phyloP scores from a whole-genome alignment of 2,329 filamentous ascomycete genomes.

The Fusarium brachygibbosum region DNA sequence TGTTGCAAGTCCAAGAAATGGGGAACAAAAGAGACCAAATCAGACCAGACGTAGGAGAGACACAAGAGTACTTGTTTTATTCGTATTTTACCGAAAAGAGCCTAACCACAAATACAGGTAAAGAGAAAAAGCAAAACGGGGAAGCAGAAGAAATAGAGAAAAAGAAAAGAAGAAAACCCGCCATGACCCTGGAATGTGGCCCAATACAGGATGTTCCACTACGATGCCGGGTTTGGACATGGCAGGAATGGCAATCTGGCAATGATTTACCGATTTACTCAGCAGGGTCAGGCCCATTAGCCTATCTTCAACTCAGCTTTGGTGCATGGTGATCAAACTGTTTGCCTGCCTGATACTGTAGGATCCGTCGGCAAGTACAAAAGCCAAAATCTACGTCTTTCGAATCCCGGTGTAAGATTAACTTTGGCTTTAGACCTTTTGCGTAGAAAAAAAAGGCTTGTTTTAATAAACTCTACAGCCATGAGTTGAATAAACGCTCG shows the following conservation, averaged over 20 bases:
- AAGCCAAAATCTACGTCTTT: constrained; percentile 9
- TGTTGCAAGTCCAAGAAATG: constrained; percentile 3
- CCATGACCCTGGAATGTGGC: constrained; percentile 29
- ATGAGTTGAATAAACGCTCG: constrained; percentile 5
- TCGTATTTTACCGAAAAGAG: not conserved
- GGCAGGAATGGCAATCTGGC: constrained; percentile 30
- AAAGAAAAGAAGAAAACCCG: constrained; percentile 1
- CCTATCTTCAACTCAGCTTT: not conserved
- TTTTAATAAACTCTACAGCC: constrained; percentile 1
- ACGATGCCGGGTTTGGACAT: constrained; percentile 34
- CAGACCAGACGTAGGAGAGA: not conserved
- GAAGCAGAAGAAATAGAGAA: not conserved
- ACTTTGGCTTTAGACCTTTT: constrained; percentile 9
- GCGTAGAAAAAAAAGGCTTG: constrained; percentile 14
- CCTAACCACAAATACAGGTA: not conserved
- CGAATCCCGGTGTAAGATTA: not conserved
- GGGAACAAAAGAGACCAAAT: not conserved
- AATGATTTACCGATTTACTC: constrained; percentile 14
- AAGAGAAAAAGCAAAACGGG: not conserved
- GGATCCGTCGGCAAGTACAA: not conserved
- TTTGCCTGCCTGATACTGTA: not conserved
- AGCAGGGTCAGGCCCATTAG: constrained; percentile 3
- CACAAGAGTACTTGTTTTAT: not conserved
- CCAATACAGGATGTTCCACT: constrained; percentile 18
- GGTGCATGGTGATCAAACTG: not conserved